Evolutionary conservation across 768 basidiomycete genomes (phyloP).

Genomic region (Hydnomerulius pinastri): DNA sequence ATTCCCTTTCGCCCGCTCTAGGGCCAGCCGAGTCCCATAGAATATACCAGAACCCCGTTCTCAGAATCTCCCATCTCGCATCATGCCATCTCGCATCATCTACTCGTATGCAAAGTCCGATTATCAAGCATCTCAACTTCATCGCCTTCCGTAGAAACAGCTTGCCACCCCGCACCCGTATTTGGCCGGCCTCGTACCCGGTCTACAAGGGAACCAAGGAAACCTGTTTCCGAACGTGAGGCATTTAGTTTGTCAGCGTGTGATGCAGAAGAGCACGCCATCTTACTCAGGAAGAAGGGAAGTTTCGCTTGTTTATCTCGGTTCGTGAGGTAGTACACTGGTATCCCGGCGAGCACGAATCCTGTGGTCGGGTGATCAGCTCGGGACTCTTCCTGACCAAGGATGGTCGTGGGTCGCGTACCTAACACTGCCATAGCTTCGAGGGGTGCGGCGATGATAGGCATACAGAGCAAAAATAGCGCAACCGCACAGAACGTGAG

Average conservation of each 20-base stretch:
- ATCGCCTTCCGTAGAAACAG: slow-evolving; percentile 67
- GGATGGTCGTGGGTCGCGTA: slow-evolving; percentile 34
- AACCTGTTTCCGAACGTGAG: slow-evolving; percentile 37
- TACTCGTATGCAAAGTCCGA: slow-evolving; percentile 19
- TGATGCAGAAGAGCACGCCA: neutral
- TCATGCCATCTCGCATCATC: slow-evolving; percentile 8
- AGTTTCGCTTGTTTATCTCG: slow-evolving; percentile 43
- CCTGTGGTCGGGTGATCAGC: slow-evolving; percentile 40
- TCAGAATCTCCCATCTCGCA: too few species aligned
- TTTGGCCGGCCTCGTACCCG: slow-evolving; percentile 53
- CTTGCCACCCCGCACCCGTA: slow-evolving; percentile 71
- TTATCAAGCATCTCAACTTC: slow-evolving; percentile 67
- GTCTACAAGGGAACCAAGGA: slow-evolving; percentile 43
- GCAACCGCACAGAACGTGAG: slow-evolving; percentile 81
- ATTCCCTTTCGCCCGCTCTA: too few species aligned
- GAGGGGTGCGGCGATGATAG: slow-evolving; percentile 87
- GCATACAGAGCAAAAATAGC: slow-evolving; percentile 77
- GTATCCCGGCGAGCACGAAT: slow-evolving; percentile 78
- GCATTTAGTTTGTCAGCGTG: slow-evolving; percentile 1
- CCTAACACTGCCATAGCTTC: slow-evolving; percentile 88
- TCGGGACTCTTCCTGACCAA: neutral
- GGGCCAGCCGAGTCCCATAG: too few species aligned
- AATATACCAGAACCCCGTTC: too few species aligned
- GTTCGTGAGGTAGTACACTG: slow-evolving; percentile 81
- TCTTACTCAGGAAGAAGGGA: slow-evolving; percentile 39